Percentiles rank a stretch among this genome's conserved stretches.
These are phyloP conservation scores for Sanghuangporus baumii DNA, from an alignment of 1,284 basidiomycete species.

Conservation along the genomic window DNA sequence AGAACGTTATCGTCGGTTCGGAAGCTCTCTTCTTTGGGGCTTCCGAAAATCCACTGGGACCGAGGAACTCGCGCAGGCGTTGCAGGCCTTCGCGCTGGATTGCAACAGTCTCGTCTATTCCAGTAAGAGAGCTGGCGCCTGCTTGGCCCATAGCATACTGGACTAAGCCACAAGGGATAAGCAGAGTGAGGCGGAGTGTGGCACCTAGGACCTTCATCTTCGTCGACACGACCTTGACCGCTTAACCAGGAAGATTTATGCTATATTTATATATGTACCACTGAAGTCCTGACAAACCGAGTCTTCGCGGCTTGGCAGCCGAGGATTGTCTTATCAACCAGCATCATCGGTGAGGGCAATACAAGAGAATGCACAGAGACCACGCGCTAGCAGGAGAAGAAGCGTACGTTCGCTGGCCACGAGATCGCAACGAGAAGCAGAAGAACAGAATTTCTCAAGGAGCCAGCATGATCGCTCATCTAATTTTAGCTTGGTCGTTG, in stretches of 20 bases:
- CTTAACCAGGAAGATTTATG: not conserved
- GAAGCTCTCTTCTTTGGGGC: not conserved
- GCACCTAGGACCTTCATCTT: not conserved
- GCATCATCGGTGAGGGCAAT: too few species aligned
- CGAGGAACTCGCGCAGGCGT: conserved; percentile 38
- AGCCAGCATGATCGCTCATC: not conserved
- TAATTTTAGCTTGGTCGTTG: not conserved
- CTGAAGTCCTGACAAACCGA: not conserved
- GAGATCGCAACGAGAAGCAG: not conserved
- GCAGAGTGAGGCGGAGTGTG: not conserved
- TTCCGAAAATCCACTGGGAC: conserved; percentile 23
- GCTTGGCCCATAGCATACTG: not conserved
- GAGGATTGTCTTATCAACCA: too few species aligned
- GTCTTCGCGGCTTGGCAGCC: too few species aligned
- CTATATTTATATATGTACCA: not conserved
- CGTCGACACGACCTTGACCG: not conserved
- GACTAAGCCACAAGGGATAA: not conserved
- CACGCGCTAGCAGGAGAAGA: not conserved
- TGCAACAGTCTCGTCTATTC: conserved; percentile 39
- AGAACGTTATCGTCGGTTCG: conserved; percentile 27
- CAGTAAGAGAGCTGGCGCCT: conserved; percentile 10
- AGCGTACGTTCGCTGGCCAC: not conserved
- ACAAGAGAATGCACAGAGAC: too few species aligned
- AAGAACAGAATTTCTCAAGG: not conserved
- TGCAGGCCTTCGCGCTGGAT: conserved; percentile 46